These are phyloP conservation scores for Thielaviopsis cerberus DNA, from an alignment of 2,329 filamentous ascomycete genomes.

Conservation along the genomic window DNA sequence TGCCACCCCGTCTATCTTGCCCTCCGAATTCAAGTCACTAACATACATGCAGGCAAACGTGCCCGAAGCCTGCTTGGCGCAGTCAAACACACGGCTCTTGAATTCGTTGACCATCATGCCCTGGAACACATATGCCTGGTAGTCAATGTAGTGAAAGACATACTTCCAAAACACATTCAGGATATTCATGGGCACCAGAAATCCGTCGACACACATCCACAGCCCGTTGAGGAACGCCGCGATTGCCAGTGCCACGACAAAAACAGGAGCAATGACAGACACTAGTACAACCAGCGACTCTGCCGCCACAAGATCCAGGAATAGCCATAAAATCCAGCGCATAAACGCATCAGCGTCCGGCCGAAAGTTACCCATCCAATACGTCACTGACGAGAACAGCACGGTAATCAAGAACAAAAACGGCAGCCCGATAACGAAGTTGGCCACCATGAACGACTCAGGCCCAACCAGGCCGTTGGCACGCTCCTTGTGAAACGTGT, in stretches of 20 bases:
- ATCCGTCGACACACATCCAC: constrained; percentile 76
- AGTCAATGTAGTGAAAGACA: constrained; percentile 77
- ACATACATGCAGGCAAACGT: constrained; percentile 54
- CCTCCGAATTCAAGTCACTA: constrained; percentile 41
- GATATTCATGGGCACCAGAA: constrained; percentile 53
- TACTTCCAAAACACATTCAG: constrained; percentile 76
- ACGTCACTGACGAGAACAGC: constrained; percentile 56
- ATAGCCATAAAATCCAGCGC: constrained; percentile 66
- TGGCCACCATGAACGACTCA: constrained; percentile 52
- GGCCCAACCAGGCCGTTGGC: constrained; percentile 67
- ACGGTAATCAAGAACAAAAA: constrained; percentile 64
- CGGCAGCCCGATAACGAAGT: constrained; percentile 66
- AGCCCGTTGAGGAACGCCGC: constrained; percentile 75
- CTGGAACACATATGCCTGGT: constrained; percentile 71
- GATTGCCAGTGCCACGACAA: constrained; percentile 60
- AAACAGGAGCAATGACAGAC: constrained; percentile 53
- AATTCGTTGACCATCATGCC: constrained; percentile 93
- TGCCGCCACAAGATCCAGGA: constrained; percentile 65
- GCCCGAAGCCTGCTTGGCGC: constrained; percentile 22
- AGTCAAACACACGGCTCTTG: constrained; percentile 41
- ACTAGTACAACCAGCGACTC: constrained; percentile 68
- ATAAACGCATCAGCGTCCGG: constrained; percentile 49
- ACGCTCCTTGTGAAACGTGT: constrained; percentile 56
- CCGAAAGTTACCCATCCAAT: constrained; percentile 65
- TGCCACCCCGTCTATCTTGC: constrained; percentile 50